phyloP scores from a whole-genome alignment of 345 rosid genomes.

The Lepidium africanum region DNA sequence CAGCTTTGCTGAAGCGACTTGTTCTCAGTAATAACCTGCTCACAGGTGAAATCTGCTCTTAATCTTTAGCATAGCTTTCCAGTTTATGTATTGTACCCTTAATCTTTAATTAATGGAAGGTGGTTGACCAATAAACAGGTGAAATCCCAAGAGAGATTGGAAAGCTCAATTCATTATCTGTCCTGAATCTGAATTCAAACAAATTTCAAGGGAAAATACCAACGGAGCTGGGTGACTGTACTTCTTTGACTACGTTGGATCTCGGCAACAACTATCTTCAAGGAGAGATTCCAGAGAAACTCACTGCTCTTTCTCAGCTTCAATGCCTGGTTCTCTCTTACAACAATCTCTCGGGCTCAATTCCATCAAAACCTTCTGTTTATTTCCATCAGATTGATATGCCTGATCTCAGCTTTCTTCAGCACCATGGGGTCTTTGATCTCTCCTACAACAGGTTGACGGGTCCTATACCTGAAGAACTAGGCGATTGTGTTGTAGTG shows the following conservation, averaged over 20 bases:
- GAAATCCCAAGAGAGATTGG: conserved; percentile 65
- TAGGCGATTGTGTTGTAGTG: conserved; percentile 62
- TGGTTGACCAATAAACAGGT: conserved; percentile 20
- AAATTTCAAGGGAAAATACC: conserved; percentile 62
- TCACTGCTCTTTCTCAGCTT: conserved; percentile 55
- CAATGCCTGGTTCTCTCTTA: conserved; percentile 80
- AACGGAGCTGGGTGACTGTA: conserved; percentile 54
- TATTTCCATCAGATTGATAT: conserved; percentile 60
- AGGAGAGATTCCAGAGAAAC: conserved; percentile 57
- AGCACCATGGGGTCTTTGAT: conserved; percentile 79
- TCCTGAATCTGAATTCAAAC: conserved; percentile 69
- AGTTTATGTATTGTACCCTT: too few relatives aligned
- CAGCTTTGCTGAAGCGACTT: conserved; percentile 46
- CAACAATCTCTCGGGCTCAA: conserved; percentile 66
- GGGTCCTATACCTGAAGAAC: conserved; percentile 61
- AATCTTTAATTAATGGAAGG: too few relatives aligned
- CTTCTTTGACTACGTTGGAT: conserved; percentile 64
- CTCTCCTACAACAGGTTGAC: conserved; percentile 60
- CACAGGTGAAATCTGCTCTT: conserved; percentile 30
- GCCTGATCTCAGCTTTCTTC: conserved; percentile 73
- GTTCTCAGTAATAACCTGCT: conserved; percentile 58
- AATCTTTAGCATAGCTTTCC: too few relatives aligned
- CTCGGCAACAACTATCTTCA: conserved; percentile 62
- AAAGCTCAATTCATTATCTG: conserved; percentile 52
- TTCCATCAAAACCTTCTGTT: conserved; percentile 50